These are phyloP conservation scores for Parafenestella ontariensis DNA, from an alignment of 2,329 filamentous ascomycete genomes.

Conservation along the genomic window DNA sequence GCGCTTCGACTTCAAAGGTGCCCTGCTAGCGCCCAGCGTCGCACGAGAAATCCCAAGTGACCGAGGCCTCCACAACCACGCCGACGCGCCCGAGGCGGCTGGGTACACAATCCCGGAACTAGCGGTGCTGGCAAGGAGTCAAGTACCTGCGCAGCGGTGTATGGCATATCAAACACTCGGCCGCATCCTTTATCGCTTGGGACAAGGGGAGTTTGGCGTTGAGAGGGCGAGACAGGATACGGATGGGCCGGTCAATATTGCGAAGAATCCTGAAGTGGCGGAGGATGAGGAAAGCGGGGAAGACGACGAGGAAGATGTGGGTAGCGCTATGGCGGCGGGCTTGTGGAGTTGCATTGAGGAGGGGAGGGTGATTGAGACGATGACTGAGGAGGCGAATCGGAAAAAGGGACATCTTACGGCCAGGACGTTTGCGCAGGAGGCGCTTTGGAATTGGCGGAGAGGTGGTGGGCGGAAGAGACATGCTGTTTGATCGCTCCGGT, in stretches of 20 bases:
- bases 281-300: conserved; percentile 37
- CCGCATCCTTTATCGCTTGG: conserved; percentile 81
- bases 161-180: conserved; percentile 92
- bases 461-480: conserved; percentile 69
- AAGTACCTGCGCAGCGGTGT: conserved; percentile 85
- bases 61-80: conserved; percentile 90
- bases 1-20: conserved; percentile 87
- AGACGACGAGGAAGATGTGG: conserved; percentile 47
- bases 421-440: conserved; percentile 84
- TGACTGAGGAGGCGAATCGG: conserved; percentile 75
- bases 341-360: conserved; percentile 84
- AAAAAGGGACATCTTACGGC: conserved; percentile 78
- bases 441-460: conserved; percentile 85
- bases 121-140: conserved; percentile 78
- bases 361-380: conserved; percentile 75
- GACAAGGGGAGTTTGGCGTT: conserved; percentile 72
- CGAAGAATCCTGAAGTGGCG: conserved; percentile 49
- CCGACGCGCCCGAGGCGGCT: conserved; percentile 87
- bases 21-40: conserved; percentile 77
- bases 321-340: conserved; percentile 67
- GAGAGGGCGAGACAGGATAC: conserved; percentile 50
- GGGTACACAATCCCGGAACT: conserved; percentile 93
- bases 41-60: conserved; percentile 77
- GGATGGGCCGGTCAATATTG: conserved; percentile 56
- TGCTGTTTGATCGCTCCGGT: conserved; percentile 48